Evolutionary conservation across 2,329 filamentous ascomycete species (phyloP).

Genomic region (Aureobasidium uvarum): DNA sequence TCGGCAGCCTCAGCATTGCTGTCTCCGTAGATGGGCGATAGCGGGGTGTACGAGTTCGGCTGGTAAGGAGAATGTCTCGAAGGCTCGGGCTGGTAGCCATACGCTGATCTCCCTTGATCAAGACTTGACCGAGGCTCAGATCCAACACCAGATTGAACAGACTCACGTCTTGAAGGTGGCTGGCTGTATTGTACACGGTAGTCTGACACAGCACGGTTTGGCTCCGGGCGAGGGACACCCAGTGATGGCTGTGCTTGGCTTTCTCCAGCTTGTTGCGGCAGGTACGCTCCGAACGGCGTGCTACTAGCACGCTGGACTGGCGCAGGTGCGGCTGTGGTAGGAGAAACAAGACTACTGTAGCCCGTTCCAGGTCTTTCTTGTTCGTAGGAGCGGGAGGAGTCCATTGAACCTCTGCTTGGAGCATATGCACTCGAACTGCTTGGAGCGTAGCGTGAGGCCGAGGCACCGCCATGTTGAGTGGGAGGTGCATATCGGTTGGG

Average conservation of each 20-base stretch:
- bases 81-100: constrained; percentile 25
- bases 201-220: constrained; percentile 34
- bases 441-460: constrained; percentile 25
- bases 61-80: constrained; percentile 23
- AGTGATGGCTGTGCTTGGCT: constrained; percentile 28
- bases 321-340: constrained; percentile 10
- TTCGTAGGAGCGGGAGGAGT: constrained; percentile 27
- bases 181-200: constrained; percentile 34
- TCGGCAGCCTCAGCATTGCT: constrained; percentile 6
- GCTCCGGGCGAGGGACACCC: constrained; percentile 34
- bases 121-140: constrained; percentile 25
- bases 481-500: constrained; percentile 36
- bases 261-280: constrained; percentile 27
- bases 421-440: constrained; percentile 26
- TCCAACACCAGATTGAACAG: constrained; percentile 29
- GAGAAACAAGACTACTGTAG: constrained; percentile 21
- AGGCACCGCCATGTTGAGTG: constrained; percentile 16
- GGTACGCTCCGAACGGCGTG: constrained; percentile 26
- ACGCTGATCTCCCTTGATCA: constrained; percentile 23
- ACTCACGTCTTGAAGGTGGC: constrained; percentile 35
- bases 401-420: constrained; percentile 24
- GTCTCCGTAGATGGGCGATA: constrained; percentile 14
- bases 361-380: constrained; percentile 27
- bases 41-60: constrained; percentile 9
- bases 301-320: constrained; percentile 26